Evolutionary conservation across 345 rosid species (phyloP).

Genomic region (Camelina sativa): DNA sequence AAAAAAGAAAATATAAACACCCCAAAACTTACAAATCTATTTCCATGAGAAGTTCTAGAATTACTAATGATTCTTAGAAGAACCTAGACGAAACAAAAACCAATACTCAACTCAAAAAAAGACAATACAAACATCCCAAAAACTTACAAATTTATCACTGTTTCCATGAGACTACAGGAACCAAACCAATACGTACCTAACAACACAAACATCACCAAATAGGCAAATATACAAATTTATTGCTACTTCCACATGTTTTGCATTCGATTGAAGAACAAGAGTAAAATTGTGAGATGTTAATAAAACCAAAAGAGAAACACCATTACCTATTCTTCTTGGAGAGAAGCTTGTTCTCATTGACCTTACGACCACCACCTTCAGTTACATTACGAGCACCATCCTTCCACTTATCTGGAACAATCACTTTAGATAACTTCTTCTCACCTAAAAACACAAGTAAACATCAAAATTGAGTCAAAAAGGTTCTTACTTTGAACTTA

Average conservation of each 20-base stretch:
- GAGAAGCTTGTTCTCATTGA: constrained; percentile 98
- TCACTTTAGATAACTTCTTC: constrained; percentile 93
- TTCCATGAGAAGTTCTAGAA: too few species aligned
- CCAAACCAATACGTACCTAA: background rate
- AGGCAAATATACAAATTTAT: background rate
- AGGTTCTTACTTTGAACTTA: background rate
- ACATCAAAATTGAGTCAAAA: background rate
- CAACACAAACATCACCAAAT: background rate
- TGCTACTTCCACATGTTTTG: background rate
- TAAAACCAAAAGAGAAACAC: background rate
- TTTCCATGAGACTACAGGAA: background rate
- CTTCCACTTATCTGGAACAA: constrained; percentile 99
- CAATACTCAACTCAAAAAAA: background rate
- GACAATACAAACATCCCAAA: background rate
- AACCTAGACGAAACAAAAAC: background rate
- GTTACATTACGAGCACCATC: constrained; percentile 95
- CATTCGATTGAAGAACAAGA: background rate
- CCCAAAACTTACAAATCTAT: too few species aligned
- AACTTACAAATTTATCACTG: background rate
- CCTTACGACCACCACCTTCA: constrained; percentile 94
- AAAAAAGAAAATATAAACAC: too few species aligned
- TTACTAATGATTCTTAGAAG: too few species aligned
- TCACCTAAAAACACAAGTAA: constrained; percentile 53
- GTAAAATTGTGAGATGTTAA: background rate
- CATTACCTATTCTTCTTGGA: constrained; percentile 77